Conservation (phyloP, 73 alveolate genomes). For the Uronychia setigera region DNA sequence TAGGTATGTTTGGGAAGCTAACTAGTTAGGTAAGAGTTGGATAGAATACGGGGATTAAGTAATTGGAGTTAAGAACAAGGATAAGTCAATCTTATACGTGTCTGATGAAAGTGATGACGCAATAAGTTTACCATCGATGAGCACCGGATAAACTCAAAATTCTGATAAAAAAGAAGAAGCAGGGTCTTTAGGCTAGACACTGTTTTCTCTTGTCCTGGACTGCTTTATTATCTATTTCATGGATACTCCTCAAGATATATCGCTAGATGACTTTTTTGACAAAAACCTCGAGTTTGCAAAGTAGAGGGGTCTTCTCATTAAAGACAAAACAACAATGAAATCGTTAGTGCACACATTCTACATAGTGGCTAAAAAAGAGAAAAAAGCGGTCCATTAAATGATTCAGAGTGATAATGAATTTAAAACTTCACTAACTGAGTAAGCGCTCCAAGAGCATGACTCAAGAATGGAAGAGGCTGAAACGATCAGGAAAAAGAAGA, state of each 20-base stretch:
- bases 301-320: constrained; percentile 16
- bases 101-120: constrained; percentile 23
- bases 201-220: not conserved
- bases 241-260: not conserved
- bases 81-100: not conserved
- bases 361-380: constrained; percentile 43
- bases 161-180: not conserved
- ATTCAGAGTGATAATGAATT: constrained; percentile 49
- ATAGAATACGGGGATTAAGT: not conserved
- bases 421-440: constrained; percentile 41
- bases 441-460: constrained; percentile 28
- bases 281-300: not conserved
- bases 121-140: not conserved
- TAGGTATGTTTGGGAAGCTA: constrained; percentile 34
- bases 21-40: constrained; percentile 19
- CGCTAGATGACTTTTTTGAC: not conserved
- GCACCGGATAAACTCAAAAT: not conserved
- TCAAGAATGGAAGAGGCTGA: constrained; percentile 3
- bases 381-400: constrained; percentile 27
- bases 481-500: not conserved
- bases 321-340: constrained; percentile 33
- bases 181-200: not conserved
- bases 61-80: not conserved
- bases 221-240: not conserved
- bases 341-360: constrained; percentile 55